Base-by-base conservation (phyloP, 495 filamentous ascomycete species). In the Penicillium daleae region DNA sequence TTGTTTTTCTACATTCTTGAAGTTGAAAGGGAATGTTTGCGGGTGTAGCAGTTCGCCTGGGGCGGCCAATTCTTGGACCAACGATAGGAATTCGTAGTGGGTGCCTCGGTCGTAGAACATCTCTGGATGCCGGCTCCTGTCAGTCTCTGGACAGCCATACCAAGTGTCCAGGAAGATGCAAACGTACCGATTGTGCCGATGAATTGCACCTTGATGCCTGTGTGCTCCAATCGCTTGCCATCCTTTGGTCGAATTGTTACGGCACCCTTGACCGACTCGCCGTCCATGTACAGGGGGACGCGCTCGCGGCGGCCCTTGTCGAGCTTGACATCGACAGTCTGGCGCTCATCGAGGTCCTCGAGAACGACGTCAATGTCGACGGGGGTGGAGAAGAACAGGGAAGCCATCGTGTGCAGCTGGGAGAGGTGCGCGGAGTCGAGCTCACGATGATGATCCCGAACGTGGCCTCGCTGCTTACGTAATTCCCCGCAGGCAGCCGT, bases 71-170 rank as follows among this genome's bases (percentile, higher is more conserved):
- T 99, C 95, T 74, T 97, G 95, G 57, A 93, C 92, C 17, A 98
- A 85, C 24, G 92, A 96, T 44, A 98, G 88, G 76, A 99, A 99
- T 79, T 99, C 95, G 81, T 99, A 96, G 80, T 99, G 96, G 74
- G 97, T 99, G 71, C 94, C 95, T 66, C 95, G 89, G 74, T 99
- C 95, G 80, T 96, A 99, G 83, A 97, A 99, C 93, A 99, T 99
- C 76, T 99, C 94, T 93, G 46, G 39, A 57, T 15, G 22, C 17
- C 19, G 44, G 53, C 27, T 21, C 17, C 26, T 7, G 44, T 57
- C 10, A 42, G 22, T 48, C 12, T 35, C 24, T 52, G 33, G 24
- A 21, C 24, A 39, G 10, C 35, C 29, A 2, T 4, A 17, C 44
- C 32, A 15, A 54, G 33, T 9, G n/a, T 1, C 32, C 10, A 12